Evolutionary conservation across 2,329 filamentous ascomycete genomes (phyloP).

Genomic region (Epichloe baconii): DNA sequence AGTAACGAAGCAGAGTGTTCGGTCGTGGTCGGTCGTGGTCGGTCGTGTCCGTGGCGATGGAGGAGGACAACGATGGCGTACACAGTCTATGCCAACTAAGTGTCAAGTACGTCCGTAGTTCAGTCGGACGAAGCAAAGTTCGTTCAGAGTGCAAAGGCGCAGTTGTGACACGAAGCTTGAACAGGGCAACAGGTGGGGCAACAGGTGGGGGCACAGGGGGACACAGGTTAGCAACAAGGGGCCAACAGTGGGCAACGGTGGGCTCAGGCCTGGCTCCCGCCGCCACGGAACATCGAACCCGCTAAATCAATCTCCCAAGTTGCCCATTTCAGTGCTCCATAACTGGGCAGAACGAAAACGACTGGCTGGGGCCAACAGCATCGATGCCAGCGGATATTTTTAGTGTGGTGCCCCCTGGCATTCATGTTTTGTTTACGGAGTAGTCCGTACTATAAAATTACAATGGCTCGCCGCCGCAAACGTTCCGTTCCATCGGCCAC

Average conservation of each 20-base stretch:
- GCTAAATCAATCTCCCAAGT: background rate
- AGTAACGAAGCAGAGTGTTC: background rate
- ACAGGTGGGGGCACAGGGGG: background rate
- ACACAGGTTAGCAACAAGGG: too few species aligned
- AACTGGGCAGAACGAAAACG: background rate
- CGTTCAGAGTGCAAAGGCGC: background rate
- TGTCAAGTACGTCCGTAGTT: background rate
- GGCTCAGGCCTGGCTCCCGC: background rate
- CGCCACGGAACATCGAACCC: background rate
- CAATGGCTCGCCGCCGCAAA: too few species aligned
- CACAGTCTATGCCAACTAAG: background rate
- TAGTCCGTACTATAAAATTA: too few species aligned
- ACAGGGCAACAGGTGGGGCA: background rate
- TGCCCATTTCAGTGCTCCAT: background rate
- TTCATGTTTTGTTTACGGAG: too few species aligned
- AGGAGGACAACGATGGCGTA: background rate
- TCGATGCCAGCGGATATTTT: too few species aligned
- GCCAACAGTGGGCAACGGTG: background rate
- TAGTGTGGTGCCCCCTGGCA: background rate
- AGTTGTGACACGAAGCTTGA: background rate
- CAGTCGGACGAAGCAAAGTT: background rate
- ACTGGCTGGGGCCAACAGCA: background rate
- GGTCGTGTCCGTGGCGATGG: background rate
- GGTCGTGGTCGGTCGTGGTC: background rate
- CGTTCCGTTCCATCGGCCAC: too few species aligned